Conservation (phyloP, 1,284 basidiomycete genomes). For the Vanrija sp. region DNA sequence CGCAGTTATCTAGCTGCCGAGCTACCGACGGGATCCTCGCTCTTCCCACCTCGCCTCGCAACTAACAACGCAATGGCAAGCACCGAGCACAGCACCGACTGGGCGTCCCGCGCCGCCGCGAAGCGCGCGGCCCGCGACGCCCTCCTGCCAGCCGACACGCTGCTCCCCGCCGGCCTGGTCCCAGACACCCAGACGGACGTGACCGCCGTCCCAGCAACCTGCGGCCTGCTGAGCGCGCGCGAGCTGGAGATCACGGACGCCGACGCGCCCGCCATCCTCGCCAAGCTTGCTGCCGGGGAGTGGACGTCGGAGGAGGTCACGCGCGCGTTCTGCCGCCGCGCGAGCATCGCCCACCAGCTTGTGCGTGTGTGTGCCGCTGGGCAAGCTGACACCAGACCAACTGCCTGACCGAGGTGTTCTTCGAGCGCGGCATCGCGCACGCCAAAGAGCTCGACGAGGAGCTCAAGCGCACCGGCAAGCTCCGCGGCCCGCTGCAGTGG, state of each 20-base stretch:
- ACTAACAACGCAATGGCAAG: too few relatives aligned
- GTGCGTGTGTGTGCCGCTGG: conserved; percentile 53
- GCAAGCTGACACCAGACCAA: conserved; percentile 34
- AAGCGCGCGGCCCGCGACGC: conserved; percentile 57
- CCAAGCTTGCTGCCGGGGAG: conserved; percentile 24
- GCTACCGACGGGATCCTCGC: too few relatives aligned
- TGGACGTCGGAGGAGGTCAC: conserved; percentile 31
- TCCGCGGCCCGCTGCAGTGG: conserved; percentile 50
- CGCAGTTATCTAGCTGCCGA: too few relatives aligned
- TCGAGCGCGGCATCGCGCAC: conserved; percentile 47
- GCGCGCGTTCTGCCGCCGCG: conserved; percentile 68
- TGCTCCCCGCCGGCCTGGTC: conserved; percentile 37
- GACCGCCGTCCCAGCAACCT: conserved; percentile 56
- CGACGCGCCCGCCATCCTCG: conserved; percentile 31
- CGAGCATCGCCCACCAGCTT: conserved; percentile 73
- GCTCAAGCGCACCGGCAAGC: conserved; percentile 41
- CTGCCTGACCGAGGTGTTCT: conserved; percentile 52
- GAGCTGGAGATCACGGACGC: conserved; percentile 67
- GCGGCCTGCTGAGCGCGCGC: conserved; percentile 58
- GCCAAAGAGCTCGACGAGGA: conserved; percentile 50
- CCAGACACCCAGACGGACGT: conserved; percentile 52
- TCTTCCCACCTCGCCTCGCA: too few relatives aligned
- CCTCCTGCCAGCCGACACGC: conserved; percentile 62
- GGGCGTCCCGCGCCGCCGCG: conserved; percentile 56
- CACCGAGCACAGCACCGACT: conserved; percentile 29